A percentile compares a stretch with the other conserved stretches of the same genome.
Evolutionary conservation across 768 basidiomycete genomes (phyloP).

Genomic region (Scleroderma bovista): DNA sequence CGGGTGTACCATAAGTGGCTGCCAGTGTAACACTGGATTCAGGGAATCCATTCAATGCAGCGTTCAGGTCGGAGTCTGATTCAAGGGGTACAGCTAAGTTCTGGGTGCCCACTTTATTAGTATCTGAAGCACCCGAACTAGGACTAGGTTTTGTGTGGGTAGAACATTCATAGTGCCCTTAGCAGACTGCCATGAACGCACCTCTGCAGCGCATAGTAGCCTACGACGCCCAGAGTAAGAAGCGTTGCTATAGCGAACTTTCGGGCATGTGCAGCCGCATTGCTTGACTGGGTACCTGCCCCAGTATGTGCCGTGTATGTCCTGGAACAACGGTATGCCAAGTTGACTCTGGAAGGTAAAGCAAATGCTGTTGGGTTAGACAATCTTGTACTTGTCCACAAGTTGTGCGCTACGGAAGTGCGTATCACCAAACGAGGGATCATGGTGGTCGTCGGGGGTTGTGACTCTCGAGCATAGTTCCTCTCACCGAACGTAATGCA

Average conservation of each 20-base stretch:
- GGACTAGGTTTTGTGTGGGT: too few relatives aligned
- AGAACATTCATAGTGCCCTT: slow-evolving; percentile 1
- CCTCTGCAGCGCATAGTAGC: slow-evolving; percentile 1
- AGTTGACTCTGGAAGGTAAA: neutral
- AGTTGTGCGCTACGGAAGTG: neutral
- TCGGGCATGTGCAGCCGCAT: slow-evolving; percentile 5
- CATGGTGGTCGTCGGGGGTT: neutral
- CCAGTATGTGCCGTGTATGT: neutral
- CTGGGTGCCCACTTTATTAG: too few relatives aligned
- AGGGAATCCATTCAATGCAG: neutral
- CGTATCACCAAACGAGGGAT: neutral
- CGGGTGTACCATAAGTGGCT: slow-evolving; percentile 39
- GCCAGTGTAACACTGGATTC: neutral
- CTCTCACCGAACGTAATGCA: too few relatives aligned
- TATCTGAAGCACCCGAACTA: too few relatives aligned
- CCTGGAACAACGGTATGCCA: neutral
- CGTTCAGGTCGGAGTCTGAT: neutral
- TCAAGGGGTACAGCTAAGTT: neutral
- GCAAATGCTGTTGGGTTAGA: neutral
- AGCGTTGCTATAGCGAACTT: slow-evolving; percentile 15
- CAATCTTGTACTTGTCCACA: neutral
- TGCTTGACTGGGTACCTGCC: neutral
- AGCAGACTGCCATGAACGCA: neutral
- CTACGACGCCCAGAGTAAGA: slow-evolving; percentile 13
- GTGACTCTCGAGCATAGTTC: neutral